These are phyloP conservation scores for Mortierella sp. DNA, from an alignment of 371 early-diverging fungal genomes.

Conservation along the genomic window DNA sequence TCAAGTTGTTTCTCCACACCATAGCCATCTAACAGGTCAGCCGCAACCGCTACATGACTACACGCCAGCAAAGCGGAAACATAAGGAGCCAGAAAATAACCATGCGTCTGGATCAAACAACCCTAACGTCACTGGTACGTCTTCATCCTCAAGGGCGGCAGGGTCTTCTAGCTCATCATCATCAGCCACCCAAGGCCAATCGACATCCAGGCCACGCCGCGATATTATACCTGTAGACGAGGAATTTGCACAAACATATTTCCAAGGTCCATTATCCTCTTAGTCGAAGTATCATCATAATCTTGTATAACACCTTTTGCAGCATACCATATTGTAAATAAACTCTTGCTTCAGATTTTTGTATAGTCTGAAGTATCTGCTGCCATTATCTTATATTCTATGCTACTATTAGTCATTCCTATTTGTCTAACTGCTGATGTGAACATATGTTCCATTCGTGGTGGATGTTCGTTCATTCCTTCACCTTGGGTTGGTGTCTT, in stretches of 20 bases:
- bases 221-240: conserved; percentile 36
- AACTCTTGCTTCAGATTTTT: neutral
- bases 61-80: conserved; percentile 24
- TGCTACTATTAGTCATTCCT: too few relatives aligned
- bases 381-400: neutral
- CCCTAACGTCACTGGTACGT: neutral
- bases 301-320: too few relatives aligned
- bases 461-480: too few relatives aligned
- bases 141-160: conserved; percentile 3
- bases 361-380: neutral
- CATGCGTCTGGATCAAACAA: neutral
- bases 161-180: conserved; percentile 1
- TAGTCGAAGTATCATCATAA: neutral
- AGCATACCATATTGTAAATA: too few relatives aligned
- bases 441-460: too few relatives aligned
- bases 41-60: conserved; percentile 31
- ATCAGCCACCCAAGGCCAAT: neutral
- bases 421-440: too few relatives aligned
- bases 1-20: neutral
- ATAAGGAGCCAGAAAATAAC: conserved; percentile 14
- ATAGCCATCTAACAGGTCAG: conserved; percentile 50
- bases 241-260: conserved; percentile 38
- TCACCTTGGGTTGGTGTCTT: too few relatives aligned
- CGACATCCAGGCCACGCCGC: neutral
- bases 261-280: conserved; percentile 26